Base-by-base conservation (phyloP, 2,329 filamentous ascomycete genomes). In the Chaetomiaceae sp. region DNA sequence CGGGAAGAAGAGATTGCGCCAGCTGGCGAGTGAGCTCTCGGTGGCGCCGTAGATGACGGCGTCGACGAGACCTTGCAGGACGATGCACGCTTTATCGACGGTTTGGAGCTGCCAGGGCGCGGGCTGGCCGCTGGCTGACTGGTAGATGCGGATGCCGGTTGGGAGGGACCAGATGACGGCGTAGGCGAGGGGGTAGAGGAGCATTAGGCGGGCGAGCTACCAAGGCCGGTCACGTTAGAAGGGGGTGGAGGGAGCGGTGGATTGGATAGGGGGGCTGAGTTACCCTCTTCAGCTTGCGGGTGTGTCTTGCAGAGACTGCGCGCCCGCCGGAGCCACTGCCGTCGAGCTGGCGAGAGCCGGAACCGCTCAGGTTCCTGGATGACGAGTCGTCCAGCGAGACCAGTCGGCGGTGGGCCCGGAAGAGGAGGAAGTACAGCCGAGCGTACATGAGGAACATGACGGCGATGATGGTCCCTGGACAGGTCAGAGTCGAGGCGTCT, bases 81-180 rank as follows among this genome's bases (percentile, higher is more conserved):
- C 72, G 44, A 74, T 71, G 48, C 71, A 71, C 8, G 64, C 66
- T 57, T 71, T 71, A 58, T 72, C 70, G 3, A 69, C 58, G 14
- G 68, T 69, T 15, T 66, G 68, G 12, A 71, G 56, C 7, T 63
- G 59, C 54, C 73, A 70, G 0, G 71, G 67, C 12, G 70, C 70
- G 3, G 67, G 51, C 34, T 63, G 63, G 1, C 65, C 63, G 1
- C 59, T 69, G 17, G 64, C 62, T 12, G 66, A 62, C 48, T 75
- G 72, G 44, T 73, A 74, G 19, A 74, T 70, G 12, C 71, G 63
- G 45, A 74, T 69, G 0, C 61, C 53, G 0, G 72, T 74, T 0
- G 72, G 72, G 33, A 73, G 66, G 1, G 67, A 67, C 72, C 72
- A 75, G 27, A 74, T 67, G 3, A 71, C 53, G 57, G 71, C 70